These are phyloP conservation scores for Botrytis porri DNA, from an alignment of 2,329 filamentous ascomycete genomes.

Conservation along the genomic window DNA sequence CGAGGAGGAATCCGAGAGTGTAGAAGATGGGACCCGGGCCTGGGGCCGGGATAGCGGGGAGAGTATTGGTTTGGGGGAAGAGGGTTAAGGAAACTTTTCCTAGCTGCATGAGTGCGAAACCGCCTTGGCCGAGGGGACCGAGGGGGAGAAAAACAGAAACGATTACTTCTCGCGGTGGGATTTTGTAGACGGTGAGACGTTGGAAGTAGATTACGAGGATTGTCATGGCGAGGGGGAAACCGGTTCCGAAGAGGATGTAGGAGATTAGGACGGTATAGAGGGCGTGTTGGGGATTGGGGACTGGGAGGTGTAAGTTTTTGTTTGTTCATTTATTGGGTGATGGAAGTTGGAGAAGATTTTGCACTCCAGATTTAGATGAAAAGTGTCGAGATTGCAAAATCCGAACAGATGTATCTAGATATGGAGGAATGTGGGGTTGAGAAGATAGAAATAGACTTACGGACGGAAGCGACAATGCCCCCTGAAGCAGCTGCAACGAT, in stretches of 20 bases:
- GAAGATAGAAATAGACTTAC: background rate
- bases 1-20: conserved; percentile 52
- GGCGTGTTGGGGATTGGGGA: conserved; percentile 54
- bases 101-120: conserved; percentile 47
- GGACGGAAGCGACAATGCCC: conserved; percentile 58
- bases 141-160: conserved; percentile 66
- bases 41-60: conserved; percentile 37
- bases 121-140: conserved; percentile 64
- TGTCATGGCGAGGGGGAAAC: conserved; percentile 57
- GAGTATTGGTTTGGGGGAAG: conserved; percentile 40
- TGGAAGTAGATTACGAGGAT: conserved; percentile 68
- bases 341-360: too few relatives aligned
- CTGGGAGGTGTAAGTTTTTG: background rate
- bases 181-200: conserved; percentile 62
- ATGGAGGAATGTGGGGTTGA: background rate
- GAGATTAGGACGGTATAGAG: conserved; percentile 60
- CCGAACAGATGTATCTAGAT: background rate
- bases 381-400: background rate
- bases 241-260: conserved; percentile 68
- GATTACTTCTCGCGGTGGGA: conserved; percentile 64
- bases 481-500: conserved; percentile 65
- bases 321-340: background rate
- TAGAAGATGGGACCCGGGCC: conserved; percentile 59
- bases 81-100: conserved; percentile 48
- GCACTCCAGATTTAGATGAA: background rate